Base-by-base conservation (phyloP, 1,284 basidiomycete genomes). In the Stereum hirsutum region DNA sequence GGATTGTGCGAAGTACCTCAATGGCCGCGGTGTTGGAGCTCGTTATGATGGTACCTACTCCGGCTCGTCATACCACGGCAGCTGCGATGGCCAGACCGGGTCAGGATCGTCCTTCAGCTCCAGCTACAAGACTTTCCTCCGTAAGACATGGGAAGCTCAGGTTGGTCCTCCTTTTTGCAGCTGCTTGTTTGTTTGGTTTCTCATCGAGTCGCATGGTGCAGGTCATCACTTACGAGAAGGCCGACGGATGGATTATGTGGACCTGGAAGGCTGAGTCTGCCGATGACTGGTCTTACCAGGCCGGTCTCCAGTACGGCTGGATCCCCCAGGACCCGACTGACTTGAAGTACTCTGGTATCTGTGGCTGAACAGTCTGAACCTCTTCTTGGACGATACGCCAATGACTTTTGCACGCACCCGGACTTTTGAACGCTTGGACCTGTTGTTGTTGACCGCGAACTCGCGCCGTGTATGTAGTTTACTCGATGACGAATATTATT, bases 101-200 rank as follows among this genome's bases (percentile, higher is more conserved):
- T 70, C 68, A 31, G 81, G 75, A 3, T 72, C 74, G 6, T 66
- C 70, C 14, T 96, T 94, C 64, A 87, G 78, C 54, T 61, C 72
- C 19, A 71, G 68, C 46, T 96, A 90, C 72, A 95, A 92, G 74
- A 75, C 70, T 1, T 89, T 88, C 71, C 65, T 97, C 44, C 67
- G 87, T 40, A 72, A 85, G 58, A 82, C 75, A 62, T 97, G 82
- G 78, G 90, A 94, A 59, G 86, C 87, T 0, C 93, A 96, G 60
- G 70, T 70, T 25, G 56, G 60, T 47, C 24, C 12, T 24, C 14
- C 8, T 26, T 41, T 37, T 23, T 31, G 14, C 6, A 4, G 3
- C 25, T 2, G 15, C 5, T 31, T 21, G 11, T 14, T 35, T 38
- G 11, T 28, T 4, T 28, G 25, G 15, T 8, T 15, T 7, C 39